These are phyloP conservation scores for Allium sativum DNA, from an alignment of 106 monocot genomes.

Conservation along the genomic window DNA sequence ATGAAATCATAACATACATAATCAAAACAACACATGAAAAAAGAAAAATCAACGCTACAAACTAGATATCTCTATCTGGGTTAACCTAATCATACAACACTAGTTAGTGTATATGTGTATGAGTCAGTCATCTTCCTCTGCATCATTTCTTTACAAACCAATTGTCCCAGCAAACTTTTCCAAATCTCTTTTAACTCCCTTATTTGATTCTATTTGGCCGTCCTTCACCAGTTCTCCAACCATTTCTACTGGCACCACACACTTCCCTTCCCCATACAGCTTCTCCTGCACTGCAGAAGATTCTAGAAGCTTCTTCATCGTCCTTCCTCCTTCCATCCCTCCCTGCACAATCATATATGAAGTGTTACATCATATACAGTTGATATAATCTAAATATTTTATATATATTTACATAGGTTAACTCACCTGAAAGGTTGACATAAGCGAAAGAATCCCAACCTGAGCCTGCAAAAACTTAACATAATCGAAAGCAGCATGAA, in stretches of 20 bases:
- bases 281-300: slow-evolving; percentile 27
- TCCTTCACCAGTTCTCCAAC: slow-evolving; percentile 23
- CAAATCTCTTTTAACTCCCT: slow-evolving; percentile 24
- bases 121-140: too few relatives aligned
- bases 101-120: too few relatives aligned
- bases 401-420: not conserved
- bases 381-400: not conserved
- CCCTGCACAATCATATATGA: not conserved
- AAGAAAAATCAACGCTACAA: too few relatives aligned
- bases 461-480: slow-evolving; percentile 68
- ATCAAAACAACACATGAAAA: too few relatives aligned
- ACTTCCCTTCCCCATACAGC: slow-evolving; percentile 29
- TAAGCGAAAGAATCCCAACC: slow-evolving; percentile 33
- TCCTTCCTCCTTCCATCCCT: slow-evolving; percentile 1
- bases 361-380: not conserved
- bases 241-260: slow-evolving; percentile 26
- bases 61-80: too few relatives aligned
- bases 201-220: slow-evolving; percentile 15
- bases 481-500: slow-evolving; percentile 37
- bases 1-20: too few relatives aligned
- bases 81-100: too few relatives aligned
- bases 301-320: slow-evolving; percentile 18
- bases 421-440: slow-evolving; percentile 18
- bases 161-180: slow-evolving; percentile 15
- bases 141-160: too few relatives aligned